Base-by-base conservation (phyloP, 2,329 filamentous ascomycete genomes). In the Claviceps spartinae region DNA sequence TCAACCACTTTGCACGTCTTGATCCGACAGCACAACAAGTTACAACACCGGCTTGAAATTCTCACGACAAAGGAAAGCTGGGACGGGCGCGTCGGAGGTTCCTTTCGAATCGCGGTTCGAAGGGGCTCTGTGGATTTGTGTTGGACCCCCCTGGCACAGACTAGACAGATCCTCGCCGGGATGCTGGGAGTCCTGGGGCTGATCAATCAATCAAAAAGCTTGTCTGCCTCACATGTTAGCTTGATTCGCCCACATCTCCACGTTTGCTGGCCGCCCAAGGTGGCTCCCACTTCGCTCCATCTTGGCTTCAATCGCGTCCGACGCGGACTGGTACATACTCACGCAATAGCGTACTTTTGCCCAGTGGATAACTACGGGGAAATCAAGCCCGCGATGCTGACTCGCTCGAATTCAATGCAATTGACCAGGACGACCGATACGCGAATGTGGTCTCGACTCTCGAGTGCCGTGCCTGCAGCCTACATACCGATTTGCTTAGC, bases 141-240 rank as follows among this genome's bases (percentile, higher is more conserved):
- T 34, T 7, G 40, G 14, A 36, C 41, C 48, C 20, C 41, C 48
- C 20, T 36, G 48, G 40, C 48, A 48, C 36, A 38, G 11, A 8
- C 22, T 26, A 42, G 47, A 24, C 30, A 34, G n/a, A 49, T 26
- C 48, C 40, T 49, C 36, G 40, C 47, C 36, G 20, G 24, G 34
- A 26, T 40, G 18, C 36, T 43, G 30, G 13, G 8, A 24, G 30
- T 7, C n/a, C 26, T 22, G 36, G 22, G 8, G n/a, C 30, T 34
- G 9, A 34, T 44, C 48, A 44, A 34, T 44, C 48, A 44, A 50
- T 30, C 41, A 50, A 45, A 45, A 50, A 18, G 41, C 48, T n/a
- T 50, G 14, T 13, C 47, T 34, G 47, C 38, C 16, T 36, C 48
- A 43, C 48, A 43, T 49, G 48, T 49, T 22, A 30, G 40, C 40